Conservation (phyloP, 2,329 filamentous ascomycete genomes). For the Botrytis hyacinthi region DNA sequence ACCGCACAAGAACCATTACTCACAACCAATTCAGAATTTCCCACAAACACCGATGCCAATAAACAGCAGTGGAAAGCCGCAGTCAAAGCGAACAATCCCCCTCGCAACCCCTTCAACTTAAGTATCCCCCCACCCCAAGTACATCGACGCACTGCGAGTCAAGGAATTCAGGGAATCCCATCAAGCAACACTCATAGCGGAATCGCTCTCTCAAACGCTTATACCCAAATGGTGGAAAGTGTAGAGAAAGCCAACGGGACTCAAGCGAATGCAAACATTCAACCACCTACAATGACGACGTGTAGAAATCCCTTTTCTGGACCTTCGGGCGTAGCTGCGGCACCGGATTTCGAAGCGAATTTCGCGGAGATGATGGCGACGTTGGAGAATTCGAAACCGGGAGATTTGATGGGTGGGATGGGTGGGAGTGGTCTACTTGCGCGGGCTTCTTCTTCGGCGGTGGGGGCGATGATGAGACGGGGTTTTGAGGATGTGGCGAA, state of each 20-base stretch:
- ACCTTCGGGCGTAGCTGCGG: neutral
- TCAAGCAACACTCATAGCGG: neutral
- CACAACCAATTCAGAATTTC: neutral
- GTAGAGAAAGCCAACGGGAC: neutral
- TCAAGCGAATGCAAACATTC: neutral
- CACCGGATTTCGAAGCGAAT: neutral
- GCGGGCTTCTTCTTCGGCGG: too few relatives aligned
- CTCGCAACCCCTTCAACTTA: neutral
- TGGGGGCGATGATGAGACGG: neutral
- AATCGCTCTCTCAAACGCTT: neutral
- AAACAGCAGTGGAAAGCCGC: slow-evolving; percentile 1
- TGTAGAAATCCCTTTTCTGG: neutral
- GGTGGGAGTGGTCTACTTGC: neutral
- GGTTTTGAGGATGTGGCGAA: neutral
- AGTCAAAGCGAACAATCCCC: neutral
- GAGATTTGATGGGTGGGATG: neutral
- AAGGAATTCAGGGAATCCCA: neutral
- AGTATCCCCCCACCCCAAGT: neutral
- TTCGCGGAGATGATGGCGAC: neutral
- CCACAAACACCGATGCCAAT: neutral
- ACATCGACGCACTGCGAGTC: neutral
- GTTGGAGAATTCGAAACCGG: neutral
- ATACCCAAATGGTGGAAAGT: neutral
- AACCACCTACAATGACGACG: neutral
- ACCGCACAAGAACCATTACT: neutral